A percentile compares a stretch with the other conserved stretches of the same genome.
These are phyloP conservation scores for Moesziomyces sp. DNA, from an alignment of 1,284 basidiomycete species.

Conservation along the genomic window DNA sequence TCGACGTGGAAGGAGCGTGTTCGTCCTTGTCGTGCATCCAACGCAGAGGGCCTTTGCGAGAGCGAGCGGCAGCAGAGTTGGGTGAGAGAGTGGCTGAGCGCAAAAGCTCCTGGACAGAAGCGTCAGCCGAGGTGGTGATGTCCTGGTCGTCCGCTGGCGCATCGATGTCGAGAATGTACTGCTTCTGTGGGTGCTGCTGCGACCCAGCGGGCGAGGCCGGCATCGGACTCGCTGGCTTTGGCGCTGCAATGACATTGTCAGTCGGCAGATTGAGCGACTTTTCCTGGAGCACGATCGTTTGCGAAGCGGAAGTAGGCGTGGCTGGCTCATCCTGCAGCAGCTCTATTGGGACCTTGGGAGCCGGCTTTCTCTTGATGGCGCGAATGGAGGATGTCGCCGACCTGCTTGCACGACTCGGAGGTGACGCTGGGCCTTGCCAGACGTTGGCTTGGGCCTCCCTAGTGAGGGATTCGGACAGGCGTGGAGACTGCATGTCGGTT, in stretches of 20 bases:
- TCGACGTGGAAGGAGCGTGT: conserved; percentile 5
- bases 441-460: conserved; percentile 16
- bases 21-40: conserved; percentile 37
- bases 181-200: conserved; percentile 23
- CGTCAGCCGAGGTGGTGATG: not conserved
- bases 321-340: conserved; percentile 4
- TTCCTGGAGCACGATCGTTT: not conserved
- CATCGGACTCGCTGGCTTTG: not conserved
- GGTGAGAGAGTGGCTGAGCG: conserved; percentile 18
- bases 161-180: conserved; percentile 30
- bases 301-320: not conserved
- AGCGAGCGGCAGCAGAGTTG: conserved; percentile 6
- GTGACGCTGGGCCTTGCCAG: conserved; percentile 17
- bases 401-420: conserved; percentile 4
- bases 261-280: not conserved
- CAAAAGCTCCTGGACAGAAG: conserved; percentile 21
- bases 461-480: not conserved
- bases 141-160: not conserved
- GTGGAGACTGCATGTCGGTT: conserved; percentile 1
- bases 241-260: not conserved
- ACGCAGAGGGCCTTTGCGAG: conserved; percentile 14
- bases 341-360: conserved; percentile 17
- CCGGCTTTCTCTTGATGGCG: conserved; percentile 23
- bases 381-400: conserved; percentile 8
- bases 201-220: not conserved